A percentile compares a stretch with the other conserved stretches of the same genome.
These are phyloP conservation scores for Angomonas ambiguus DNA, from an alignment of 208 protist species.

Conservation along the genomic window DNA sequence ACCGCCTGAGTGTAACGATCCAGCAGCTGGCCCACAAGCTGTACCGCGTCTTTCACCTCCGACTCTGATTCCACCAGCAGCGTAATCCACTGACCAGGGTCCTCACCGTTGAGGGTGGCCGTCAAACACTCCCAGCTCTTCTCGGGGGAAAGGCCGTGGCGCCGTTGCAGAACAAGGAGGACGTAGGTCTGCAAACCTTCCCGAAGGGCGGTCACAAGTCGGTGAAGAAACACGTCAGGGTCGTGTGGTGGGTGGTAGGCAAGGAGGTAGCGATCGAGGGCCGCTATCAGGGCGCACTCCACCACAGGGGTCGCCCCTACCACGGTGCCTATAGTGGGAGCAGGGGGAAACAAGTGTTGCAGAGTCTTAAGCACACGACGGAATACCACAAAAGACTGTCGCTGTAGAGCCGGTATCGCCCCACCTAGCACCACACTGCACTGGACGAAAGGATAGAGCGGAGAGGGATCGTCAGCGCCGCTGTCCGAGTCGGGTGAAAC, in stretches of 20 bases:
- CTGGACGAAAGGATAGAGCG: no score
- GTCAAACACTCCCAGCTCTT: background rate
- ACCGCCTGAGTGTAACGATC: slow-evolving; percentile 10
- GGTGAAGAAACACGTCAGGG: background rate
- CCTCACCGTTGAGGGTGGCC: background rate
- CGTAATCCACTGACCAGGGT: background rate
- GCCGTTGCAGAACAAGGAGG: background rate
- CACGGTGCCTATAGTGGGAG: background rate
- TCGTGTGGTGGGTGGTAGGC: background rate
- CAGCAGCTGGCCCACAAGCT: slow-evolving; percentile 9
- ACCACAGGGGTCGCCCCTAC: background rate
- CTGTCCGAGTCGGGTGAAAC: background rate
- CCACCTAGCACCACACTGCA: slow-evolving; percentile 2
- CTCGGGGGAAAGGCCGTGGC: background rate
- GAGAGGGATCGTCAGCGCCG: background rate
- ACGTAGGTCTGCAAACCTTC: background rate
- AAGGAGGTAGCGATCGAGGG: background rate
- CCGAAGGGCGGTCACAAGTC: background rate
- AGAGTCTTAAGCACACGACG: background rate
- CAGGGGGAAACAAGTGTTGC: background rate
- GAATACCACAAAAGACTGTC: background rate
- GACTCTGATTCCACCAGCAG: background rate
- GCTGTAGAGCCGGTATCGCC: background rate
- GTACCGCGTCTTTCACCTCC: slow-evolving; percentile 10
- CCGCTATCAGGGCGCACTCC: background rate